Conservation (phyloP, 139 green algal genomes). For the Chlamydomonas asymmetrica region DNA sequence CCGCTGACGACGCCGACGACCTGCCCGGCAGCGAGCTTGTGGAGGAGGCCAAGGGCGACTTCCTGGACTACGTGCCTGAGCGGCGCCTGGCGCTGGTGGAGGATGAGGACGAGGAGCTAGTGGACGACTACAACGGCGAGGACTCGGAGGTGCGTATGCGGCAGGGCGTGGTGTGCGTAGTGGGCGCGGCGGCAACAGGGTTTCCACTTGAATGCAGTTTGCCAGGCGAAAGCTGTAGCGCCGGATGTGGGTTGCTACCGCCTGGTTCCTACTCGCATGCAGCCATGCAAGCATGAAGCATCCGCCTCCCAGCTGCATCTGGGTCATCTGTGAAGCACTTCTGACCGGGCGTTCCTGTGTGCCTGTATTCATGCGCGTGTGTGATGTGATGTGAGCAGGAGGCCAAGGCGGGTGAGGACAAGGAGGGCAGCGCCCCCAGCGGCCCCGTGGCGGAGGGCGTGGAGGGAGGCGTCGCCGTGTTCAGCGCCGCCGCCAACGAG, state of each 20-base stretch:
- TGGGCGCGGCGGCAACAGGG: no score
- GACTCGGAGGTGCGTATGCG: constrained; percentile 35
- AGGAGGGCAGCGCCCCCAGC: neutral
- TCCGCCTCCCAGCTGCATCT: no score
- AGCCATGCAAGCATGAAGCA: no score
- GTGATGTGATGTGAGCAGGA: neutral
- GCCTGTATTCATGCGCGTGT: no score
- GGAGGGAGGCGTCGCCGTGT: neutral
- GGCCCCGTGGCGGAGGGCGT: neutral
- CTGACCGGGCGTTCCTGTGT: neutral
- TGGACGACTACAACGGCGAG: constrained; percentile 16
- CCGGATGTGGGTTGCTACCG: no score
- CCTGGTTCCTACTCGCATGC: no score
- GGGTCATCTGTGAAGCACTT: no score
- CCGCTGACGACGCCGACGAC: constrained; percentile 28
- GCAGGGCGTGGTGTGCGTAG: no score
- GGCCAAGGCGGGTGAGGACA: neutral
- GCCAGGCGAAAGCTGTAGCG: no score
- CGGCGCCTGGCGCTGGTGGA: neutral
- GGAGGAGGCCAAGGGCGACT: constrained; percentile 15
- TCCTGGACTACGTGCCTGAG: constrained; percentile 15
- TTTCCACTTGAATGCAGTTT: no score
- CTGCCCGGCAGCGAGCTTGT: constrained; percentile 28
- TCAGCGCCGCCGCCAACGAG: neutral
- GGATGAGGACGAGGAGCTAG: constrained; percentile 32